These are phyloP conservation scores for Nicotiana rustica DNA, from an alignment of 305 asterid species.

Conservation along the genomic window DNA sequence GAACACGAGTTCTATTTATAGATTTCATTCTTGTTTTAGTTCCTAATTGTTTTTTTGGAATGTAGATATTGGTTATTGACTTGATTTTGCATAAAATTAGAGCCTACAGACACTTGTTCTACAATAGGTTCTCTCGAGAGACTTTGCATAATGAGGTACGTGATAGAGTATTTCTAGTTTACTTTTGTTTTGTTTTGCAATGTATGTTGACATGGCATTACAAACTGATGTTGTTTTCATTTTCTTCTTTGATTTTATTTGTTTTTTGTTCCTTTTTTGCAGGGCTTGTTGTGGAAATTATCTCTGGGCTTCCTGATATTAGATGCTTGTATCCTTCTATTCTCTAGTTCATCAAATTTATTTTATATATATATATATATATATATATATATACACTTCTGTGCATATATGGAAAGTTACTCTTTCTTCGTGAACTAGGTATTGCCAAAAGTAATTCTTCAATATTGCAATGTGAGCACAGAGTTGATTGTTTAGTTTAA, in stretches of 20 bases:
- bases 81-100: constrained; percentile 88
- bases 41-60: constrained; percentile 10
- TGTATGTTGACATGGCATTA: not conserved
- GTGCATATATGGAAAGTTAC: not conserved
- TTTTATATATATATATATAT: too few species aligned
- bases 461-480: constrained; percentile 22
- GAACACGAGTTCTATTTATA: not conserved
- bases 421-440: not conserved
- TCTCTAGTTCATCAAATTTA: not conserved
- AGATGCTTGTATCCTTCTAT: constrained; percentile 81
- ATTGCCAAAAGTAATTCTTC: not conserved
- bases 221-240: not conserved
- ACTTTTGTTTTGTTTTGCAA: not conserved
- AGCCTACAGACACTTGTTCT: constrained; percentile 85
- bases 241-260: not conserved
- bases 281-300: constrained; percentile 74
- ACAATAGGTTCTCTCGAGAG: constrained; percentile 60
- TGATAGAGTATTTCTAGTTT: constrained; percentile 17
- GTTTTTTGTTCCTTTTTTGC: constrained; percentile 39
- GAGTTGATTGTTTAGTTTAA: not conserved
- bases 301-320: constrained; percentile 53
- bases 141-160: constrained; percentile 58
- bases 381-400: not conserved
- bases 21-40: constrained; percentile 17
- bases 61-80: constrained; percentile 80